Base-by-base conservation (phyloP, 345 rosid genomes). In the Linum trigynum region DNA sequence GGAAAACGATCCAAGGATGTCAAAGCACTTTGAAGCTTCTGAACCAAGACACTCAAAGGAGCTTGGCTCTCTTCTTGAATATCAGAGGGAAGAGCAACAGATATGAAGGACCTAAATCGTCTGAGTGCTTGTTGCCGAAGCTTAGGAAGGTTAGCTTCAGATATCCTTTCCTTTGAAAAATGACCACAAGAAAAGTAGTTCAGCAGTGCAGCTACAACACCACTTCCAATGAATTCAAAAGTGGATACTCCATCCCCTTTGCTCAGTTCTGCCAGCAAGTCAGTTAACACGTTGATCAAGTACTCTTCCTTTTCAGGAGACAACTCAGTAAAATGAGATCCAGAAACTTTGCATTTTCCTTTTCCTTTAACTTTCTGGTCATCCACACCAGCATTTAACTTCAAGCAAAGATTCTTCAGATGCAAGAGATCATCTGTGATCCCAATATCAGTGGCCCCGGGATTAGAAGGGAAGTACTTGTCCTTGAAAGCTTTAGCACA, bases 241-340 rank as follows among this genome's bases (percentile, higher is more conserved):
- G 99, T 95, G 63, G 99, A 91, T 59, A 95, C 99, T 69, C 99
- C 98, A 71, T 91, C 96, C 69, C 99, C 99, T 79, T 89, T 95
- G 67, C 87, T 82, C 65, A 95, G 79, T 74, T 95, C 99, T 73
- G 77, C 69, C 66, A 91, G 83, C 84, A 95, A 84, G 77, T 95
- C 96, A 69, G 92, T 77, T 61, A 91, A 75, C 69, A 91, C 82
- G 53, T 77, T 94, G 67, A 77, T 74, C 86, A 95, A 83, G 73
- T 85, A 83, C 61, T 91, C 98, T 69, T 95, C 99, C 72, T 84
- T 95, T 58, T 76, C 77, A 68, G 88, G 69, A 71, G 86, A 82
- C 72, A 67, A 75, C 23, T 90, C 96, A 68, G 78, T 73, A 38
- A 77, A 65, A 59, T 63, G 77, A 71, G 86, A 62, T 38, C 77